A percentile compares a stretch with the other conserved stretches of the same genome.
Conservation (phyloP, 2,329 filamentous ascomycete species). For the Fusarium sp. region DNA sequence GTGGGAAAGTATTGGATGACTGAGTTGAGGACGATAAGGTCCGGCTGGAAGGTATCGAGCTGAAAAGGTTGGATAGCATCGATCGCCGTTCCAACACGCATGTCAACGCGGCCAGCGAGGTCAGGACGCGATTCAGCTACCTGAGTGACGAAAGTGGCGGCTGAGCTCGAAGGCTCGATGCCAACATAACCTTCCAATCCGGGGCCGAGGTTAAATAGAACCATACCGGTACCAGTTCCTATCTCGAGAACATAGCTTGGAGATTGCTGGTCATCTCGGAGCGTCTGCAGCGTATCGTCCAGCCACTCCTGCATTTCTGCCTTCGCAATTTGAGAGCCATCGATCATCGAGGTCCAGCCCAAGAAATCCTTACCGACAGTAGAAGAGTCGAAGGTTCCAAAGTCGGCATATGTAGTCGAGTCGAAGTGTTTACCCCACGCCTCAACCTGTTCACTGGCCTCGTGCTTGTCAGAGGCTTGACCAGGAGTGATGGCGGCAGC, state of each 20-base stretch:
- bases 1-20: constrained; percentile 52
- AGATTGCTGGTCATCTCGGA: constrained; percentile 25
- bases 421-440: too few species aligned
- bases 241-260: constrained; percentile 48
- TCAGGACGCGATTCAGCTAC: constrained; percentile 24
- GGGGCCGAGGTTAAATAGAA: constrained; percentile 49
- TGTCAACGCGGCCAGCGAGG: constrained; percentile 18
- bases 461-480: too few species aligned
- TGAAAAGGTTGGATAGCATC: constrained; percentile 12
- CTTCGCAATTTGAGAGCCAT: too few species aligned
- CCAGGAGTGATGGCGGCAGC: too few species aligned
- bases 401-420: too few species aligned
- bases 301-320: constrained; percentile 52
- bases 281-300: constrained; percentile 47
- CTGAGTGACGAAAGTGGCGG: constrained; percentile 40
- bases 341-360: too few species aligned
- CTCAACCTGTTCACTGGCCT: too few species aligned
- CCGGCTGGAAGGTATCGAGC: too few species aligned
- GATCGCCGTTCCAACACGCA: constrained; percentile 44
- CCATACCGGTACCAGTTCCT: constrained; percentile 52
- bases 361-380: too few species aligned
- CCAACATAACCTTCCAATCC: constrained; percentile 49
- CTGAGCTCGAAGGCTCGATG: constrained; percentile 47
- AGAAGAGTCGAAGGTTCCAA: too few species aligned
- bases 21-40: constrained; percentile 49